phyloP scores from a whole-genome alignment of 1,284 basidiomycete genomes.

The Irpex sp. region DNA sequence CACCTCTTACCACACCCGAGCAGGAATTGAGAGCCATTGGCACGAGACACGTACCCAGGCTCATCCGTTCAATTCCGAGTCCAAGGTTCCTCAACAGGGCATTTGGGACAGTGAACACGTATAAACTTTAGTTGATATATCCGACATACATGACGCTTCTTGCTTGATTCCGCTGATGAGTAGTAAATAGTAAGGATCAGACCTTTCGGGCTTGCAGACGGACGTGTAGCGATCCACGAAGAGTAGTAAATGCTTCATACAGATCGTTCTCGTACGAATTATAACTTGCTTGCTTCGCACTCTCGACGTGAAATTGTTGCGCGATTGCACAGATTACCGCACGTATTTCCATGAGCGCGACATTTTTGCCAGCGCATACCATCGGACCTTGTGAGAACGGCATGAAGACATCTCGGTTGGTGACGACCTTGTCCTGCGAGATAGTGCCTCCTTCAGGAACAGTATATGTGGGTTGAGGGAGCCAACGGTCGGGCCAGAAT shows the following conservation, averaged over 20 bases:
- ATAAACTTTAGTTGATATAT: too few relatives aligned
- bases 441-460: conserved; percentile 14
- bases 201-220: not conserved
- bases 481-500: conserved; percentile 44
- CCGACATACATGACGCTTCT: too few relatives aligned
- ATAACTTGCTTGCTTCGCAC: conserved; percentile 10
- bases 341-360: conserved; percentile 25
- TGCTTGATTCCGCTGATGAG: too few relatives aligned
- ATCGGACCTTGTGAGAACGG: conserved; percentile 21
- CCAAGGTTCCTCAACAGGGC: too few relatives aligned
- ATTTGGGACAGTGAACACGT: too few relatives aligned
- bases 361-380: conserved; percentile 24
- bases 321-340: conserved; percentile 18
- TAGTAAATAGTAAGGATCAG: too few relatives aligned
- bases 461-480: conserved; percentile 18
- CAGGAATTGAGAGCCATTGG: too few relatives aligned
- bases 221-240: conserved; percentile 12
- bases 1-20: too few relatives aligned
- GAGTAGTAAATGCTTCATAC: conserved; percentile 14
- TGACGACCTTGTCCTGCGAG: conserved; percentile 9
- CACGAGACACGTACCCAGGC: too few relatives aligned
- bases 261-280: conserved; percentile 17
- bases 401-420: conserved; percentile 17
- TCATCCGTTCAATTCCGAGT: too few relatives aligned
- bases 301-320: conserved; percentile 19